These are phyloP conservation scores for Omphalotus olearius DNA, from an alignment of 1,284 basidiomycete species.

Conservation along the genomic window DNA sequence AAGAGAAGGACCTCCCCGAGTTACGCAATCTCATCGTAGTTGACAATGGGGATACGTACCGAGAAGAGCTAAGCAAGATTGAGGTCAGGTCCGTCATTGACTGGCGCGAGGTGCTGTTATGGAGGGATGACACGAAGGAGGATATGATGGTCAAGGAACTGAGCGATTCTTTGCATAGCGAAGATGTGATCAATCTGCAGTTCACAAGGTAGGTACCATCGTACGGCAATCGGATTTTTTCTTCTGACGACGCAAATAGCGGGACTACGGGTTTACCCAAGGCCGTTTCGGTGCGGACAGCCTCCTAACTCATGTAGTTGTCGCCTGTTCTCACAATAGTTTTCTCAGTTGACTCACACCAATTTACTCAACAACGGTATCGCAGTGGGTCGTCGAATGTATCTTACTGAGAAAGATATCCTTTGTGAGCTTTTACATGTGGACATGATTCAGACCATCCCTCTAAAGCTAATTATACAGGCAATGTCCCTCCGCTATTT, in stretches of 20 bases:
- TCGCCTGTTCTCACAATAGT: background rate
- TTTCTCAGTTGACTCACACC: conserved; percentile 60
- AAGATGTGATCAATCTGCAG: conserved; percentile 79
- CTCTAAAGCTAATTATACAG: conserved; percentile 27
- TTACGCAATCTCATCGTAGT: conserved; percentile 69
- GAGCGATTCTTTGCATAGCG: conserved; percentile 38
- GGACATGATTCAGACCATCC: background rate
- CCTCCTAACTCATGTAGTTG: background rate
- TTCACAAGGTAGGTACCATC: conserved; percentile 65
- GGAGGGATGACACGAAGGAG: conserved; percentile 49
- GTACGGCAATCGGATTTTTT: background rate
- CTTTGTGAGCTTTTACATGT: conserved; percentile 46
- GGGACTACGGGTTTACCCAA: conserved; percentile 79
- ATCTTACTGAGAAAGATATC: conserved; percentile 56
- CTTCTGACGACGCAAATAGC: conserved; percentile 30
- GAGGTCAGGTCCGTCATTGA: conserved; percentile 52
- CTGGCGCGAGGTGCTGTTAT: conserved; percentile 63
- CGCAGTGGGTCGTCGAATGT: conserved; percentile 69
- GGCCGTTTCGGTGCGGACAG: conserved; percentile 61
- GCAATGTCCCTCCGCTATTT: conserved; percentile 78
- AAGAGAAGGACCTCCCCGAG: conserved; percentile 55
- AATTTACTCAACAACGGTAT: conserved; percentile 79
- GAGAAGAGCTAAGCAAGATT: conserved; percentile 34
- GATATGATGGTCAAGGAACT: conserved; percentile 36
- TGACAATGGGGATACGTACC: conserved; percentile 48